Conservation (phyloP, 345 rosid genomes). For the Geranium rotundifolium region DNA sequence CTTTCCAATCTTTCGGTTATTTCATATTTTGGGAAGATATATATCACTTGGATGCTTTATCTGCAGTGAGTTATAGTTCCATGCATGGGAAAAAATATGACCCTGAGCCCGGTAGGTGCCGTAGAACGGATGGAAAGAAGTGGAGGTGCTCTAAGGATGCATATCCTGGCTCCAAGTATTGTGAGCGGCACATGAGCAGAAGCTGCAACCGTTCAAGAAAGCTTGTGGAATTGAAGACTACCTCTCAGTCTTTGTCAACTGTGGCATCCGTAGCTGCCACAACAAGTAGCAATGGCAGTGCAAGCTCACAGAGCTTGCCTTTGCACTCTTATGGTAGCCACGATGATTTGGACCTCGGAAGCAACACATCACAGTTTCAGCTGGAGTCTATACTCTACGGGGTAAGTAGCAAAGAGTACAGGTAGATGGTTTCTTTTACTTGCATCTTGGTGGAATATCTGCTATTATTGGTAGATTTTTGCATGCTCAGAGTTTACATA, state of each 20-base stretch:
- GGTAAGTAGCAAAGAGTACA: constrained; percentile 9
- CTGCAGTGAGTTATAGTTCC: constrained; percentile 27
- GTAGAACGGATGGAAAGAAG: constrained; percentile 82
- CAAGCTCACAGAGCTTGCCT: constrained; percentile 14
- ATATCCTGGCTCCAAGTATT: constrained; percentile 49
- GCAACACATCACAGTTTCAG: constrained; percentile 12
- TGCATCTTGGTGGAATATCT: not conserved
- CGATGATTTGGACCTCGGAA: constrained; percentile 12
- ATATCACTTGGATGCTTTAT: not conserved
- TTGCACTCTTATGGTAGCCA: constrained; percentile 12
- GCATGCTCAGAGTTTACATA: not conserved
- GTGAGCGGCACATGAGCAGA: constrained; percentile 48
- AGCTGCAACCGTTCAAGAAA: constrained; percentile 52
- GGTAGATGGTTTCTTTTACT: constrained; percentile 3
- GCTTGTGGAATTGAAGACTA: constrained; percentile 45
- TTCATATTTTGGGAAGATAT: too few relatives aligned
- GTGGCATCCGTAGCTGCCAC: constrained; percentile 10
- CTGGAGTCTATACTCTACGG: constrained; percentile 13
- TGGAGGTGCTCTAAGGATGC: constrained; percentile 94
- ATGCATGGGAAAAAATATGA: constrained; percentile 56
- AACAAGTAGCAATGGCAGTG: constrained; percentile 18
- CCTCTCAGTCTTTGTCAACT: constrained; percentile 24
- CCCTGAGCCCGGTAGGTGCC: constrained; percentile 77
- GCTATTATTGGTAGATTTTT: not conserved
- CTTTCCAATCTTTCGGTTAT: too few relatives aligned